Base-by-base conservation (phyloP, 768 basidiomycete species). In the Pleurotus tuoliensis region DNA sequence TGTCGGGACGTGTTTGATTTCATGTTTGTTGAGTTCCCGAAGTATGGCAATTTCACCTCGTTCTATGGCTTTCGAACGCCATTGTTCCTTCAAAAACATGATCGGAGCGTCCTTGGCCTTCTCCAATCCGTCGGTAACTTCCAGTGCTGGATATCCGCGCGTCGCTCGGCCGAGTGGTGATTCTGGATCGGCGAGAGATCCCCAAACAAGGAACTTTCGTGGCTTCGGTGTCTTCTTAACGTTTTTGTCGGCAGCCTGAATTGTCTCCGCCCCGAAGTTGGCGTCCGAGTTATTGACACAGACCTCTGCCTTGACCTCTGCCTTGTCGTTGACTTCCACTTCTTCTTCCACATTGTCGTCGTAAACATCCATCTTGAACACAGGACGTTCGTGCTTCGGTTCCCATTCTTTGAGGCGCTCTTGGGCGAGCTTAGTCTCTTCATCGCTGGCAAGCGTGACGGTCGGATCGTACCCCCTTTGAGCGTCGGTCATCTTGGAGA, bases 21-120 rank as follows among this genome's bases (percentile, higher is more conserved):
- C 27, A 9, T 12, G 13, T 0, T 52, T 18, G 22, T 56, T 30
- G 4, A 70, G 59, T 3, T 39, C 12, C 13, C 47, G 34, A 18
- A 69, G 64, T 13, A 63, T 63, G 8, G 60, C 59, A 1, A 58
- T 57, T 49, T 71, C 70, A 3, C 30, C 30, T 5, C 47, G 38
- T 15, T 38, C 54, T 25, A 60, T 38, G 8, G 39, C 25, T 22
- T 43, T 11, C 5, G n/a, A 44, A 2, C 69, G 58, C 70, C 70
- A 71, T 2, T 43, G 58, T 30, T 71, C 70, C 48, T 71, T 71
- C 15, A 71, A 41, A 43, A 67, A 66, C 11, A 30, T 11, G 13
- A 64, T 59, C 4, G 58, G 51, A 16, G 51, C 25, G 5, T 56
- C 37, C 16, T 15, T 30, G 48, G 38, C 30, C 25, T 34, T 37